A percentile compares a stretch with the other conserved stretches of the same genome.
These are phyloP conservation scores for Proliferodiscus dingleyae DNA, from an alignment of 2,329 filamentous ascomycete species.

Conservation along the genomic window DNA sequence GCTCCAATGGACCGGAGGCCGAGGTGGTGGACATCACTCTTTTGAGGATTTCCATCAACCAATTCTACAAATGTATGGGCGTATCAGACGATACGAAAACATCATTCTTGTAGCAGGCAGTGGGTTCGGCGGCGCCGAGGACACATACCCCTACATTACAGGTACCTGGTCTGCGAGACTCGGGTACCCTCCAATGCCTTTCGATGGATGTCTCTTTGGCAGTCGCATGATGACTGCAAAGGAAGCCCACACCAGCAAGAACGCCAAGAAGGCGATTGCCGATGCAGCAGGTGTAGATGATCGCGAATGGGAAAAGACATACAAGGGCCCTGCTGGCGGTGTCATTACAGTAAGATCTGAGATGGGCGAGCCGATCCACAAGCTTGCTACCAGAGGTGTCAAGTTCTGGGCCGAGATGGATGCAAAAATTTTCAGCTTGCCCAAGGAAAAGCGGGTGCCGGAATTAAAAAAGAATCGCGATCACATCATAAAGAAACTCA, in stretches of 20 bases:
- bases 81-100: slow-evolving; percentile 80
- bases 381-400: slow-evolving; percentile 93
- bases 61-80: slow-evolving; percentile 83
- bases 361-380: slow-evolving; percentile 99
- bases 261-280: slow-evolving; percentile 84
- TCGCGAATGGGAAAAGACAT: slow-evolving; percentile 83
- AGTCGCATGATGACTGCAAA: slow-evolving; percentile 94
- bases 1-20: slow-evolving; percentile 90
- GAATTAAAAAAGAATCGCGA: slow-evolving; percentile 85
- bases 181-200: slow-evolving; percentile 89
- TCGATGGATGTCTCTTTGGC: slow-evolving; percentile 85
- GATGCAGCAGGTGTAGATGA: slow-evolving; percentile 81
- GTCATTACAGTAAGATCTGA: slow-evolving; percentile 96
- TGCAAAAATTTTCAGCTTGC: slow-evolving; percentile 92
- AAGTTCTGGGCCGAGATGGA: slow-evolving; percentile 99
- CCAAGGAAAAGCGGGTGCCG: slow-evolving; percentile 81
- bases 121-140: slow-evolving; percentile 84
- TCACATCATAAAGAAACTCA: slow-evolving; percentile 92
- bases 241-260: slow-evolving; percentile 82
- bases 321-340: slow-evolving; percentile 85
- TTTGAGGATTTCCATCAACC: slow-evolving; percentile 95
- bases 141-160: slow-evolving; percentile 88
- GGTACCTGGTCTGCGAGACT: slow-evolving; percentile 83
- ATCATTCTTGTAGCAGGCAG: slow-evolving; percentile 85
- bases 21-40: slow-evolving; percentile 90